These are phyloP conservation scores for Acacia acuminata DNA, from an alignment of 306 rosid species.

Conservation along the genomic window DNA sequence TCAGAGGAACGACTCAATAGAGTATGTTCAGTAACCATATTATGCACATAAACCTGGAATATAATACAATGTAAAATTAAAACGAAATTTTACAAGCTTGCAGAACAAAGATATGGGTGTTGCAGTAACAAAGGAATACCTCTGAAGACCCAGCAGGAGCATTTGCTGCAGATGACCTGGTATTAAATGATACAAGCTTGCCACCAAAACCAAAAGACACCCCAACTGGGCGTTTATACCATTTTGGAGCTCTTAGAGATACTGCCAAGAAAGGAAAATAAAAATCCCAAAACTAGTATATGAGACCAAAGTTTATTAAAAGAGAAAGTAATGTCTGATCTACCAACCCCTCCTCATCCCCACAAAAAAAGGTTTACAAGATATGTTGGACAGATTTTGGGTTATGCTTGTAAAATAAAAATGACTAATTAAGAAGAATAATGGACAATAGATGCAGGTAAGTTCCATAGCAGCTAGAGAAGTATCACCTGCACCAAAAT, in stretches of 20 bases:
- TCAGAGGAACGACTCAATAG: constrained; percentile 86
- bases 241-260: constrained; percentile 89
- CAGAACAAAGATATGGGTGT: constrained; percentile 2
- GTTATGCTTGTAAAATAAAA: constrained; percentile 1
- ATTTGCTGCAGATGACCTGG: constrained; percentile 56
- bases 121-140: constrained; percentile 49
- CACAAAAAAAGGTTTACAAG: neutral
- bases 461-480: constrained; percentile 11
- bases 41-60: constrained; percentile 83
- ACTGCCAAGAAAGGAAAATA: constrained; percentile 52
- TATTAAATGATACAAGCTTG: constrained; percentile 76
- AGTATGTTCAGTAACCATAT: constrained; percentile 81
- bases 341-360: constrained; percentile 13
- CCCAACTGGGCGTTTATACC: constrained; percentile 95
- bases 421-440: constrained; percentile 7
- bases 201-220: constrained; percentile 98
- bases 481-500: constrained; percentile 68
- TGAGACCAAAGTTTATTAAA: neutral
- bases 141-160: constrained; percentile 67
- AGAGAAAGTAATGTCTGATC: neutral
- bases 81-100: constrained; percentile 19
- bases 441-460: constrained; percentile 5
- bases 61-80: constrained; percentile 26
- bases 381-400: neutral
- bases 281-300: constrained; percentile 12